phyloP scores from a whole-genome alignment of 2,329 filamentous ascomycete genomes.

The Dryadomyces quercivorus region DNA sequence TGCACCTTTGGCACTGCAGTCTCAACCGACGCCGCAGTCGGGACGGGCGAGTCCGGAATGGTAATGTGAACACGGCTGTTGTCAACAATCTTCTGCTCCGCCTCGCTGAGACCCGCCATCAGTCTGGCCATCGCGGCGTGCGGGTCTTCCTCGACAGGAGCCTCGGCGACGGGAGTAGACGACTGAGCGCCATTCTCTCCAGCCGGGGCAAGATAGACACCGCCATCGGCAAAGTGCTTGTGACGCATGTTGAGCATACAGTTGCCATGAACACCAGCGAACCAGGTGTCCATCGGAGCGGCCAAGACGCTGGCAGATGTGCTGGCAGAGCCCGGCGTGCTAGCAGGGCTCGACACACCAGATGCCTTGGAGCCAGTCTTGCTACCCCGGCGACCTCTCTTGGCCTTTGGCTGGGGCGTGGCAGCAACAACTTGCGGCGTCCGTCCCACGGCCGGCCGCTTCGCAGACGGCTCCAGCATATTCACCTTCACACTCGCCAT shows the following conservation, averaged over 20 bases:
- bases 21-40: no score
- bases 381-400: neutral
- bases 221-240: conserved; percentile 4
- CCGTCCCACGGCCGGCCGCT: neutral
- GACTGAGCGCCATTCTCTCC: neutral
- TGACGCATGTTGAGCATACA: conserved; percentile 2
- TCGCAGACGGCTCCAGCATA: neutral
- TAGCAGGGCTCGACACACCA: neutral
- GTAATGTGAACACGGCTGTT: no score
- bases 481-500: neutral
- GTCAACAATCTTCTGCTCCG: no score
- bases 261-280: neutral
- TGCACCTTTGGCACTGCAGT: no score
- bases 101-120: no score
- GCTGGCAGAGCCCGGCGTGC: neutral
- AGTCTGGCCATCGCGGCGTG: no score
- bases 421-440: no score
- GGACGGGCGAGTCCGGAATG: no score
- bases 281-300: neutral
- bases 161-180: no score
- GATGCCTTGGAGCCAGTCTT: neutral
- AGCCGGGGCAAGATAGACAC: conserved; percentile 2
- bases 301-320: neutral
- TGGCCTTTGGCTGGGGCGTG: neutral
- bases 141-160: no score